These are phyloP conservation scores for Lentinula aciculospora DNA, from an alignment of 768 basidiomycete species.

Conservation along the genomic window DNA sequence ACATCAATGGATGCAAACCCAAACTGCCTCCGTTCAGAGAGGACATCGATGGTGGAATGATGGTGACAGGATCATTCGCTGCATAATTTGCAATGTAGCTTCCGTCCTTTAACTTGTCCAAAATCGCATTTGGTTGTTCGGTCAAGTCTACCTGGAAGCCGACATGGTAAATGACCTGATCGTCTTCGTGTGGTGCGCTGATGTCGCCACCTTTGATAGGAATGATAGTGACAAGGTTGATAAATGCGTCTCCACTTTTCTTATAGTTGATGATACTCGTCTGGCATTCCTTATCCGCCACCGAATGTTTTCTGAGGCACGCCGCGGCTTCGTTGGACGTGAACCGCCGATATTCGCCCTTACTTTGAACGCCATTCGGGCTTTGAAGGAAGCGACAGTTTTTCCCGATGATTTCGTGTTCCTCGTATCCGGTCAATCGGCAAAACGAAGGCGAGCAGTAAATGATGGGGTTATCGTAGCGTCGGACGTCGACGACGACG, in stretches of 20 bases:
- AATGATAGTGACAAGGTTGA: slow-evolving; percentile 89
- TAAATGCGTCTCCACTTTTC: slow-evolving; percentile 79
- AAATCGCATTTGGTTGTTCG: slow-evolving; percentile 78
- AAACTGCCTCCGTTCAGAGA: not conserved
- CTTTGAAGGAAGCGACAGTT: slow-evolving; percentile 92
- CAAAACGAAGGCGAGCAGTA: slow-evolving; percentile 87
- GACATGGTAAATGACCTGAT: slow-evolving; percentile 80
- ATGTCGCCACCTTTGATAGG: slow-evolving; percentile 67
- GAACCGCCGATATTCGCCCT: slow-evolving; percentile 42
- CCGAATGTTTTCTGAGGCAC: slow-evolving; percentile 59
- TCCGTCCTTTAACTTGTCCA: slow-evolving; percentile 75
- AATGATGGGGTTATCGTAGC: slow-evolving; percentile 82
- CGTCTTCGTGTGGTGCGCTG: slow-evolving; percentile 44
- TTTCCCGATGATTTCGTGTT: slow-evolving; percentile 74
- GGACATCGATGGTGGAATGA: not conserved
- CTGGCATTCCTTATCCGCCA: slow-evolving; percentile 83
- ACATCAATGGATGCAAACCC: not conserved
- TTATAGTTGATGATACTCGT: slow-evolving; percentile 83
- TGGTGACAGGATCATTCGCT: slow-evolving; percentile 2
- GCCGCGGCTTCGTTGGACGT: slow-evolving; percentile 59
- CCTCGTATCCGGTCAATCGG: slow-evolving; percentile 67
- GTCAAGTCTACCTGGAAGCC: slow-evolving; percentile 96
- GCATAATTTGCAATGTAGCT: slow-evolving; percentile 66
- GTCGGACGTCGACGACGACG: slow-evolving; percentile 78
- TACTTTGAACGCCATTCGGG: slow-evolving; percentile 44